phyloP scores from a whole-genome alignment of 345 rosid genomes.

The Litchi chinensis region DNA sequence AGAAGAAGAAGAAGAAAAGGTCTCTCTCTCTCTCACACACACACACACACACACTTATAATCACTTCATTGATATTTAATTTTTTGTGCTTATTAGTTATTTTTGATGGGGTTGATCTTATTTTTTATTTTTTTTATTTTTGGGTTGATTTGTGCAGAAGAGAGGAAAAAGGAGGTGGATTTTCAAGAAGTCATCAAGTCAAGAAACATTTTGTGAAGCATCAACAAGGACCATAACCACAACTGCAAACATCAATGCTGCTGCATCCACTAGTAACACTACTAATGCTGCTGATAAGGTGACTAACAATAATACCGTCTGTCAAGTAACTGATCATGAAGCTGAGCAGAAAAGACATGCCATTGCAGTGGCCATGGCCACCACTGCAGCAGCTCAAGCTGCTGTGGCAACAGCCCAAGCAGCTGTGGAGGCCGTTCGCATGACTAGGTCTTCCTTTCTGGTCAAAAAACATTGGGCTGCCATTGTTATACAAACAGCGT shows the following conservation, averaged over 20 bases:
- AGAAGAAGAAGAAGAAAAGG: conserved; percentile 64
- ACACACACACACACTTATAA: not conserved
- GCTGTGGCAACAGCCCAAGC: conserved; percentile 61
- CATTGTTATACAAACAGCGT: conserved; percentile 70
- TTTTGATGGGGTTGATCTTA: no score
- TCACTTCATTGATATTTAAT: not conserved
- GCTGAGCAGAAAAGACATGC: conserved; percentile 37
- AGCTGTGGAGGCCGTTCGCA: conserved; percentile 55
- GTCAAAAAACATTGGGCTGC: conserved; percentile 66
- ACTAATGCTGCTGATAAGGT: not conserved
- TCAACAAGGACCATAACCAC: conserved; percentile 25
- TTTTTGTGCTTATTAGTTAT: no score
- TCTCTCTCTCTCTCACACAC: not conserved
- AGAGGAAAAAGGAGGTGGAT: conserved; percentile 74
- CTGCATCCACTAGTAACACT: not conserved
- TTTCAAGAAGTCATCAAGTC: conserved; percentile 50
- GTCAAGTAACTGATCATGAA: conserved; percentile 24
- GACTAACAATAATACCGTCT: not conserved
- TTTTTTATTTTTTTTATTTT: not conserved
- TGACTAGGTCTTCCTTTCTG: conserved; percentile 46
- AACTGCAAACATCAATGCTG: conserved; percentile 15
- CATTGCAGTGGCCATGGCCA: conserved; percentile 57
- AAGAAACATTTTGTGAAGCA: conserved; percentile 38
- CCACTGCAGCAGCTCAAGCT: conserved; percentile 58
- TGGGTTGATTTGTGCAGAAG: conserved; percentile 43